These are phyloP conservation scores for Serendipita vermifera DNA, from an alignment of 768 basidiomycete genomes.

Conservation along the genomic window DNA sequence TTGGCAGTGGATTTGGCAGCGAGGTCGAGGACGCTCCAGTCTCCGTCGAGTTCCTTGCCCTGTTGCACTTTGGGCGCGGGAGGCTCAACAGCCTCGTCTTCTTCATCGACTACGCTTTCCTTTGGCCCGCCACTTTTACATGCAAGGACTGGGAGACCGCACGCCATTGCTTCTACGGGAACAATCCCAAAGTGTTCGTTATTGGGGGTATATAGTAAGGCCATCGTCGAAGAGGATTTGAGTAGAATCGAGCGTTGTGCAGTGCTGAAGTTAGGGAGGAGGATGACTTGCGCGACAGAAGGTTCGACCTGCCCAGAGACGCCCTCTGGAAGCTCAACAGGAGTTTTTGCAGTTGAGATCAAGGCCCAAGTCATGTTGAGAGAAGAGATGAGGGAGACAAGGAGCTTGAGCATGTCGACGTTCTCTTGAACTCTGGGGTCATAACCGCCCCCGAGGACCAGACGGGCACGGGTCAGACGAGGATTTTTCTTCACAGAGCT, in stretches of 20 bases:
- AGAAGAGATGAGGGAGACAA: slow-evolving; percentile 46
- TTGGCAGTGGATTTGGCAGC: neutral
- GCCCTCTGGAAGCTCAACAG: slow-evolving; percentile 10
- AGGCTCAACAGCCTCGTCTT: slow-evolving; percentile 22
- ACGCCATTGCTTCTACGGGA: slow-evolving; percentile 89
- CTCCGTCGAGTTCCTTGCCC: neutral
- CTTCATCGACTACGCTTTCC: slow-evolving; percentile 58
- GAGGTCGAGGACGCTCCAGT: neutral
- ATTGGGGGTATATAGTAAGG: slow-evolving; percentile 79
- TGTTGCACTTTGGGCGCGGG: slow-evolving; percentile 13
- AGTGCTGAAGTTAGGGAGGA: slow-evolving; percentile 87
- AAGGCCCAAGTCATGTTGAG: slow-evolving; percentile 36
- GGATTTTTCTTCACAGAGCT: neutral
- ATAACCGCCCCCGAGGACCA: slow-evolving; percentile 54
- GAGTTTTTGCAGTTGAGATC: slow-evolving; percentile 24
- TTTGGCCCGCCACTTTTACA: slow-evolving; percentile 81
- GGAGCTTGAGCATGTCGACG: slow-evolving; percentile 43
- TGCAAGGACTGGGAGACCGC: slow-evolving; percentile 80
- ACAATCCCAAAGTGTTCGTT: slow-evolving; percentile 98
- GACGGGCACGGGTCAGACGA: neutral
- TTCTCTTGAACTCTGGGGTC: slow-evolving; percentile 83
- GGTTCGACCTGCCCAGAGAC: slow-evolving; percentile 13
- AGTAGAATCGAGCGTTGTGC: slow-evolving; percentile 74
- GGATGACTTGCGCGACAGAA: slow-evolving; percentile 49
- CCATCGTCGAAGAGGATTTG: slow-evolving; percentile 47